Base-by-base conservation (phyloP, 805 yeast species). In the Komagataella pastoris region DNA sequence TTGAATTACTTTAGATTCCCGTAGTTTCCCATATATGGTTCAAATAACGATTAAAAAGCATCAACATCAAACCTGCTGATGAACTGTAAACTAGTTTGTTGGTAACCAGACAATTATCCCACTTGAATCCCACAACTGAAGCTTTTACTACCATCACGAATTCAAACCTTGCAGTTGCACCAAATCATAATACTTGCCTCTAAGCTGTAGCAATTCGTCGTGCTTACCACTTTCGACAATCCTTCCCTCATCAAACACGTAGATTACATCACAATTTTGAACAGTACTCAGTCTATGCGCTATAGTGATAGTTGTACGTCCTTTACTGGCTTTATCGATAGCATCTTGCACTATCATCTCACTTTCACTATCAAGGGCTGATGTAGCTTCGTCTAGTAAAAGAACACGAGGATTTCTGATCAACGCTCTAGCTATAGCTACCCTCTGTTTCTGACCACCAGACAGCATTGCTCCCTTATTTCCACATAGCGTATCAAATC, bases 231-330 rank as follows among this genome's bases (percentile, higher is more conserved):
- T 67, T 57, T 73, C 77, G n/a, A 70, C 75, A 54, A 78, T 79
- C 54, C 71, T 76, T 10, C 81, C 78, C 52, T 69, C 66, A 12
- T 63, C 54, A 62, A 79, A 67, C 2, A 91, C 97, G 51, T 91
- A 76, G 10, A 91, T 82, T 56, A 88, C 74, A 44, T 88, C 83
- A 58, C 95, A 83, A 66, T 88, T 80, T 58, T 81, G 80, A 54
- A 91, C 91, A 0, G 98, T 91, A 10, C 93, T 82, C 51, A 90
- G 73, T 59, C 97, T 74, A 64, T 91, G 98, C 0, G 97, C 97
- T 59, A 91, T 89, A 48, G 93, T 85, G 46, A 91, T 85, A 1
- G 90, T 80, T 1, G 97, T 89, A 44, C 78, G 67, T 14, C 83
- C 80, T 19, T 79, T 72, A 23, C 65, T 60, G 55, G 76, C 73